Conservation (phyloP, 495 filamentous ascomycete species). For the Aspergillus saccharolyticus region DNA sequence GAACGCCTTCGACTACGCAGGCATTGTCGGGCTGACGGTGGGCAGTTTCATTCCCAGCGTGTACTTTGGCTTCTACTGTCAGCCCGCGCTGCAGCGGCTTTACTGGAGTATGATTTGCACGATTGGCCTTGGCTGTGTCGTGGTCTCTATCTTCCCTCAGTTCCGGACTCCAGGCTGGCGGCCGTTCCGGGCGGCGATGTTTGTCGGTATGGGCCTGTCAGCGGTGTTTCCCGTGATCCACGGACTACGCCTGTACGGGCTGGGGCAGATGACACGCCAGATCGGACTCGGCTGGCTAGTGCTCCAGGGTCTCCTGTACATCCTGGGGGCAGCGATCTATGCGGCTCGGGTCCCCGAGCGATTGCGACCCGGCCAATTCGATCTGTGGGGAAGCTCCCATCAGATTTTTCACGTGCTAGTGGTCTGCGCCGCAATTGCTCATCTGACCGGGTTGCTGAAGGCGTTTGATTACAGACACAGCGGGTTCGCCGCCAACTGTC, state of each 20-base stretch:
- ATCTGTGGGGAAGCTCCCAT: conserved; percentile 58
- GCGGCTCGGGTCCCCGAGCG: conserved; percentile 56
- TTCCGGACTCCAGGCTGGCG: conserved; percentile 81
- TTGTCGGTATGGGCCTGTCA: conserved; percentile 81
- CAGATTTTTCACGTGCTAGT: conserved; percentile 64
- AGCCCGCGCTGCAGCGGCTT: conserved; percentile 51
- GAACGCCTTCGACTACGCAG: conserved; percentile 82
- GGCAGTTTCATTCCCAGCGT: conserved; percentile 82
- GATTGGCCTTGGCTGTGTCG: conserved; percentile 67
- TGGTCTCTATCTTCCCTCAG: conserved; percentile 67
- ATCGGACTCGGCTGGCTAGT: conserved; percentile 85
- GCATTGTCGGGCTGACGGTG: conserved; percentile 83
- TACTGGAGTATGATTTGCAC: conserved; percentile 80
- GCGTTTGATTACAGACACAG: conserved; percentile 55
- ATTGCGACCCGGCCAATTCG: conserved; percentile 48
- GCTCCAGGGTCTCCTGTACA: conserved; percentile 75
- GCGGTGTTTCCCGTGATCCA: conserved; percentile 77
- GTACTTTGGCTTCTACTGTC: conserved; percentile 80
- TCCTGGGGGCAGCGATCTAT: conserved; percentile 80
- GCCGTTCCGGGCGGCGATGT: conserved; percentile 86
- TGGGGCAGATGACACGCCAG: conserved; percentile 51
- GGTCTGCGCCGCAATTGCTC: conserved; percentile 53
- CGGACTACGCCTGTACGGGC: conserved; percentile 59
- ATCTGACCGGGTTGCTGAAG: conserved; percentile 52
- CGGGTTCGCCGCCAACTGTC: conserved; percentile 38